Evolutionary conservation across 2,329 filamentous ascomycete species (phyloP).

Genomic region (Sclerotinia subarctica): DNA sequence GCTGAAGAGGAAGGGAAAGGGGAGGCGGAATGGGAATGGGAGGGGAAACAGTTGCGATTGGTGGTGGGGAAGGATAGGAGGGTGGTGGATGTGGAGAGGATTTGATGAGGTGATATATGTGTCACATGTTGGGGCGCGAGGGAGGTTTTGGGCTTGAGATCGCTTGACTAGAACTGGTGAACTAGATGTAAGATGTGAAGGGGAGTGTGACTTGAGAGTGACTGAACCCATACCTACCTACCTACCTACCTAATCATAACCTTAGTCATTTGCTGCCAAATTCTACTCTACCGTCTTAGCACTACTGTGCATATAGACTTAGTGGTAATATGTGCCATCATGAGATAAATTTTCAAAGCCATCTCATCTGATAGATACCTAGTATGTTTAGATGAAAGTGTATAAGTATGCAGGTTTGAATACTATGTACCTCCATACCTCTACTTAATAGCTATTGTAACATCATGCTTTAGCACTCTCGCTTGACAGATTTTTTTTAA

Average conservation of each 20-base stretch:
- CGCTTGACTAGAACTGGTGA: background rate
- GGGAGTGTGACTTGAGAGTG: too few species aligned
- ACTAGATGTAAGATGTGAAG: background rate
- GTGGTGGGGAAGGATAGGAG: slow-evolving; percentile 47
- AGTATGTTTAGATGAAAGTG: background rate
- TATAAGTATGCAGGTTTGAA: background rate
- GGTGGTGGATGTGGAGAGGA: slow-evolving; percentile 40
- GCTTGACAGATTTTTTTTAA: background rate
- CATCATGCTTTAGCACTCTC: background rate
- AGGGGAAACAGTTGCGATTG: slow-evolving; percentile 49
- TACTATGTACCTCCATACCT: background rate
- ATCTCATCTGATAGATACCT: background rate
- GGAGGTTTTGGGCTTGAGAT: background rate
- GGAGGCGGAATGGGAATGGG: slow-evolving; percentile 29
- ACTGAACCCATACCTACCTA: background rate
- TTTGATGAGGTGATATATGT: slow-evolving; percentile 24
- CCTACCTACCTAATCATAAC: too few species aligned
- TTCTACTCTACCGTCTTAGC: too few species aligned
- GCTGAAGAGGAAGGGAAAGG: slow-evolving; percentile 17
- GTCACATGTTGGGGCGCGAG: too few species aligned
- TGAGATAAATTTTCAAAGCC: background rate
- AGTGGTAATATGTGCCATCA: background rate
- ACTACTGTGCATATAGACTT: too few species aligned
- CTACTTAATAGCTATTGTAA: background rate
- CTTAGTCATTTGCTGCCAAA: background rate